Evolutionary conservation across 2,329 filamentous ascomycete genomes (phyloP).

Genomic region (Monosporascus cannonballus): DNA sequence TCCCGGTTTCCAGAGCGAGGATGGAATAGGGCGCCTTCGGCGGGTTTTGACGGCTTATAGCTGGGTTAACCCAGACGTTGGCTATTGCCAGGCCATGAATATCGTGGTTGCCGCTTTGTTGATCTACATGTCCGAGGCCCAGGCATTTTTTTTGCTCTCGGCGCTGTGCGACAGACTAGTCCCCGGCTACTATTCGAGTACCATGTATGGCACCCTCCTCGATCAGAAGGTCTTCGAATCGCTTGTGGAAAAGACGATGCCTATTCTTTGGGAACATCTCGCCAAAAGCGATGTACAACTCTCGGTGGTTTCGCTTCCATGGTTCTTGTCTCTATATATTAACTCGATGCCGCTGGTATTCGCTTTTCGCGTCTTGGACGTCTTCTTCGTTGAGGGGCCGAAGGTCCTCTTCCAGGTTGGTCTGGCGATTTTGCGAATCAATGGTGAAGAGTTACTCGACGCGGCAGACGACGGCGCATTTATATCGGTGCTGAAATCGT

Average conservation of each 20-base stretch:
- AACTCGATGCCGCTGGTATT: conserved; percentile 99
- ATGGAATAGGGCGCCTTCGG: conserved; percentile 84
- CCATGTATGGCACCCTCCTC: conserved; percentile 96
- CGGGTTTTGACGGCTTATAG: conserved; percentile 94
- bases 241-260: conserved; percentile 98
- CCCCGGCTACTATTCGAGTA: conserved; percentile 95
- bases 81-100: conserved; percentile 99
- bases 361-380: conserved; percentile 91
- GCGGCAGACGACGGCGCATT: conserved; percentile 93
- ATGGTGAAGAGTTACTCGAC: conserved; percentile 91
- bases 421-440: conserved; percentile 92
- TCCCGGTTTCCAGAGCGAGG: conserved; percentile 92
- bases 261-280: conserved; percentile 96
- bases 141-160: conserved; percentile 92
- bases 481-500: conserved; percentile 90
- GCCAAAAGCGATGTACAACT: conserved; percentile 94
- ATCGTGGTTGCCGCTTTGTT: conserved; percentile 96
- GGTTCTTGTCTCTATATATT: conserved; percentile 97
- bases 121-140: conserved; percentile 95
- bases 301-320: conserved; percentile 92
- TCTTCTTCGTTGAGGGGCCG: conserved; percentile 96
- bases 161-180: conserved; percentile 87
- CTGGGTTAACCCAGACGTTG: conserved; percentile 92
- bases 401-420: conserved; percentile 97
- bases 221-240: conserved; percentile 98